A percentile compares a stretch with the other conserved stretches of the same genome.
Evolutionary conservation across 2,329 filamentous ascomycete genomes (phyloP).

Genomic region (Chaetomiaceae sp.): DNA sequence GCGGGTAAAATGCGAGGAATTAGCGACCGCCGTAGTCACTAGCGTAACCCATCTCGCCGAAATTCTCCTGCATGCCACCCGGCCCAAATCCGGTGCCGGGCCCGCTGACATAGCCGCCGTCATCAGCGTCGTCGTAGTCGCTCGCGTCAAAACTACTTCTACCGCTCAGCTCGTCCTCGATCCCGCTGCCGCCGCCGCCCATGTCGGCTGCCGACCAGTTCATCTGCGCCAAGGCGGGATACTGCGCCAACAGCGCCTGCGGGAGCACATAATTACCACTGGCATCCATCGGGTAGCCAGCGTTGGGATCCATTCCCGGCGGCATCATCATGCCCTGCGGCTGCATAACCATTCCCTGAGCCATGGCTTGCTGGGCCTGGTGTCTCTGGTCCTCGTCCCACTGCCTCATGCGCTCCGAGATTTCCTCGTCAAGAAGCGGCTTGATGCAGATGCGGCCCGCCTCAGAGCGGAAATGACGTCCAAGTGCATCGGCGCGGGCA

Average conservation of each 20-base stretch:
- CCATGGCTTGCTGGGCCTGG: slow-evolving; percentile 53
- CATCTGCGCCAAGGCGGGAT: slow-evolving; percentile 84
- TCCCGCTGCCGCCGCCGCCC: slow-evolving; percentile 64
- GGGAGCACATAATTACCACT: slow-evolving; percentile 67
- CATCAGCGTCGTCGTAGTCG: slow-evolving; percentile 70
- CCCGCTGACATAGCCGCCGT: slow-evolving; percentile 62
- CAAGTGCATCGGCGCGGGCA: slow-evolving; percentile 89
- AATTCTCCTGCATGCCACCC: slow-evolving; percentile 52
- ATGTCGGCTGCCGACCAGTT: slow-evolving; percentile 70
- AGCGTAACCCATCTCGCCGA: slow-evolving; percentile 50
- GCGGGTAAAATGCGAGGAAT: too few species aligned
- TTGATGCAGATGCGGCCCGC: slow-evolving; percentile 96
- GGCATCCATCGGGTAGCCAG: slow-evolving; percentile 52
- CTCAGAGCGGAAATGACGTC: slow-evolving; percentile 91
- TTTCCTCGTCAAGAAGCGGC: slow-evolving; percentile 92
- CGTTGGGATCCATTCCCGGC: slow-evolving; percentile 56
- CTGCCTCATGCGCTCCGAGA: slow-evolving; percentile 70
- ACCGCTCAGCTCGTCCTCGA: slow-evolving; percentile 73
- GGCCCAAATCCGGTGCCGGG: slow-evolving; percentile 57
- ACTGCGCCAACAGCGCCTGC: slow-evolving; percentile 82
- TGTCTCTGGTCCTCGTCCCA: slow-evolving; percentile 70
- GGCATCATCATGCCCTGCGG: slow-evolving; percentile 58
- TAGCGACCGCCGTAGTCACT: slow-evolving; percentile 49
- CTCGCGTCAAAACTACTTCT: slow-evolving; percentile 78
- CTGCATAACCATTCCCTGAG: slow-evolving; percentile 56